Base-by-base conservation (phyloP, 148 eudicot species). In the Rhododendron ferrugineum region DNA sequence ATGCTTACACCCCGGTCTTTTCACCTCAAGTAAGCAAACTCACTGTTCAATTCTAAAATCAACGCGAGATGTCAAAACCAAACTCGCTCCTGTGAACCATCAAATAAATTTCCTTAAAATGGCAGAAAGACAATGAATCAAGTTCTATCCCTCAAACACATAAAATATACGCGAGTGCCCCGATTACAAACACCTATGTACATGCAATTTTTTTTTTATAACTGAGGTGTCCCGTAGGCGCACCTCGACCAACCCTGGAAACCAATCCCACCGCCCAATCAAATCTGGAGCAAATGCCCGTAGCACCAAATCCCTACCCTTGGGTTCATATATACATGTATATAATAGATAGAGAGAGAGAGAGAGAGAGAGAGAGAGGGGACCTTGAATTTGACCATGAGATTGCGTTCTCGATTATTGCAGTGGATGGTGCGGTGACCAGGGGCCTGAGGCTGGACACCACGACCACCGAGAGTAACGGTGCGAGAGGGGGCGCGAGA, bases 391-490 rank as follows among this genome's bases (percentile, higher is more conserved):
- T 37, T 36, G 50, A 50, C 85, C 0, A 75, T 2, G 28, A 18
- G 80, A 70, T 84, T 84, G 81, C 36, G 0, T 75, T 75, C 72
- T 18, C 72, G 85, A 50, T 84, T 81, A 20, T 84, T 84, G 36
- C 85, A 84, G 80, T 18, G 37, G 64, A 84, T 84, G 49, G 85
- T 84, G 49, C 85, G 85, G 81, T 84, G 62, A 84, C 80, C 68
- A 2, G 85, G 85, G 7, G 72, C 68, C 81, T 84, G 85, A 74
- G 85, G 85, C 70, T 84, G 85, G 4, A 84, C 49, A 28, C 81
- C 70, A 26, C 81, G 85, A 32, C 85, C 72, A 32, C 68, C 85
- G 26, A 84, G 80, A n/a, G 85, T 84, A 11, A 74, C 85, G 32
- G 68, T 84, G 66, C 81, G 85, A 50, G 85, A 16, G 20, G 60